Base-by-base conservation (phyloP, 164 flowering plant species). In the Vitis labrusca region DNA sequence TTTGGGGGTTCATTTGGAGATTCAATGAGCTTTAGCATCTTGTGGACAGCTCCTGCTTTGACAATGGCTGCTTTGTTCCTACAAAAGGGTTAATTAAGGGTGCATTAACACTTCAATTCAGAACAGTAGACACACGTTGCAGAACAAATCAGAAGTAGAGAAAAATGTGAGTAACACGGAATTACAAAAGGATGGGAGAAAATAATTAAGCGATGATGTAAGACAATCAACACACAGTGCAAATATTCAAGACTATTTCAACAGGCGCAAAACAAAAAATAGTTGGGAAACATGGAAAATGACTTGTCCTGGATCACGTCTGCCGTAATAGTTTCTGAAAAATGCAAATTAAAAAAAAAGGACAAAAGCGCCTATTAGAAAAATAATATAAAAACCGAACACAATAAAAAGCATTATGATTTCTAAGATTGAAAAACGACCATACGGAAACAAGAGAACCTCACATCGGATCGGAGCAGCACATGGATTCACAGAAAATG, bases 41-140 rank as follows among this genome's bases (percentile, higher is more conserved):
- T 90, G 75, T 95, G 97, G 51, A 95, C 82, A 37, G 90, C 93
- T 27, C 99, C 99, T 5, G 97, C 96, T 78, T 90, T 88, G 2
- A 93, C 97, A 77, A 95, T 91, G 69, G 99, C 99, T 8, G 92
- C 96, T 80, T 93, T 95, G 79, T 95, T 95, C 83, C 99, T 95
- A 85, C 65, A 71, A 71, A 69, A 75, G 29, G 50, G 30, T 55
- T 44, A 8, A 56, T 37, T 50, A 44, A 44, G 5, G 4, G 29
- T 17, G 10, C 13, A 9, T 7, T 29, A 57, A 1, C 29, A 44
- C 15, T 8, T 49, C 12, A 6, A 57, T 19, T 17, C 17, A 30
- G 8, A 63, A 23, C 2, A 29, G 8, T 14, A 49, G 44, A 44
- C 50, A 49, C 51, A 30, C 14, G 1, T 55, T n/a, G 23, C 17